Evolutionary conservation across 2,329 filamentous ascomycete genomes (phyloP).

Genomic region (Pseudogymnoascus sp.): DNA sequence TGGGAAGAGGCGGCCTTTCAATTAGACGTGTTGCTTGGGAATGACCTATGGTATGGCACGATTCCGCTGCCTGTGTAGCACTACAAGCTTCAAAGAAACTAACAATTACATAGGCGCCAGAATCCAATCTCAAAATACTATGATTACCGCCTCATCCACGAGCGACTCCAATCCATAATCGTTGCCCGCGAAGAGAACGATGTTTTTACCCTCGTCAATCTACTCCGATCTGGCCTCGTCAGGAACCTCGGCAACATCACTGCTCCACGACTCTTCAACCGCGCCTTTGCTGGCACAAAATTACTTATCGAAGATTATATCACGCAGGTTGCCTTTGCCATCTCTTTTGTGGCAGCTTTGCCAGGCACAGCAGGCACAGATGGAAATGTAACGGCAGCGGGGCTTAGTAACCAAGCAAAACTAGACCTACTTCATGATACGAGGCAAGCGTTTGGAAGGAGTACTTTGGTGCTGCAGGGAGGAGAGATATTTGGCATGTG

Average conservation of each 20-base stretch:
- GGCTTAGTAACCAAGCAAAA: constrained; percentile 51
- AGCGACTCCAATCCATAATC: constrained; percentile 65
- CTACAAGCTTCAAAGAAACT: background rate
- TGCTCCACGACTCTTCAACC: constrained; percentile 71
- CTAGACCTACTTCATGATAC: constrained; percentile 82
- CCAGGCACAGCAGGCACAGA: constrained; percentile 46
- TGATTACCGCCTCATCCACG: constrained; percentile 76
- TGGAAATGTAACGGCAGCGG: constrained; percentile 31
- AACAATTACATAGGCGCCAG: constrained; percentile 55
- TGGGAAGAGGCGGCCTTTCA: constrained; percentile 80
- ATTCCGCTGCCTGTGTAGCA: background rate
- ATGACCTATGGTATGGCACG: constrained; percentile 64
- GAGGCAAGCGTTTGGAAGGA: constrained; percentile 79
- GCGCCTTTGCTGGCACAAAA: constrained; percentile 83
- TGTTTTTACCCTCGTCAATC: constrained; percentile 66
- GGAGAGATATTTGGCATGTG: constrained; percentile 88
- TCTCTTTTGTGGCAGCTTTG: constrained; percentile 66
- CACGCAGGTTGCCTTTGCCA: constrained; percentile 70
- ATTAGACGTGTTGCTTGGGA: constrained; percentile 73
- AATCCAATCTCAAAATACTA: constrained; percentile 75
- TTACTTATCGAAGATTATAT: constrained; percentile 87
- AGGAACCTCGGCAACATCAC: constrained; percentile 91
- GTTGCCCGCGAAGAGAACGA: constrained; percentile 64
- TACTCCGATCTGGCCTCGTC: constrained; percentile 70
- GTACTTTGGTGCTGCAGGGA: constrained; percentile 78